Base-by-base conservation (phyloP, 345 rosid species). In the Sonneratia caseolaris region DNA sequence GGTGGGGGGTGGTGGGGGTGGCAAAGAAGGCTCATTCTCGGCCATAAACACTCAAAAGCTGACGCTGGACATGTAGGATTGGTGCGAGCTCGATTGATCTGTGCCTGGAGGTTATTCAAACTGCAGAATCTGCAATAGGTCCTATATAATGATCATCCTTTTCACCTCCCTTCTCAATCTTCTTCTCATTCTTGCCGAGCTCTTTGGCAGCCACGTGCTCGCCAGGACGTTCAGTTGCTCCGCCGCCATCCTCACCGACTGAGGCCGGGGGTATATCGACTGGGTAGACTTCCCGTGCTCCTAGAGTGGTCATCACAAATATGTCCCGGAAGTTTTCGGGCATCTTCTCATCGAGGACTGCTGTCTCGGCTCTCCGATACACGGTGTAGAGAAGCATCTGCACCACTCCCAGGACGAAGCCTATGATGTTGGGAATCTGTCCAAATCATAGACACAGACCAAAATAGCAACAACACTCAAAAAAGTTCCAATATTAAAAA, bases 371-470 rank as follows among this genome's bases (percentile, higher is more conserved):
- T 55, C 83, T 84, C 32, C 82, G 86, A 85, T 84, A 91, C 7
- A 81, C 55, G 13, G 77, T 80, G 70, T 93, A 89, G 37, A 93
- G 70, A 19, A 79, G 2, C 97, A 91, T 93, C 79, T 91, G 98
- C 57, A 82, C 37, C 70, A 89, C 64, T 55, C 98, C 98, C 68
- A 94, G 56, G 70, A 81, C 13, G 75, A 94, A 83, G 27, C 98
- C 98, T 37, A 87, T 9, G 11, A 94, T 72, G 66, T 94, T 94
- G 38, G 98, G 97, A 10, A 89, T 78, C 98, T 93, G 82, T 43
- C 38, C 13, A 37, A 19, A 43, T 8, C 43, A 68, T 21, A 40
- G 49, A 9, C 45, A 42, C 45, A 51, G 12, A 19, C 27, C 15
- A 24, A 32, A 45, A 61, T 8, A 15, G 22, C 11, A 66, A 3